A percentile compares a stretch with the other conserved stretches of the same genome.
These are phyloP conservation scores for Durusdinium trenchii DNA, from an alignment of 73 alveolate species.

Conservation along the genomic window DNA sequence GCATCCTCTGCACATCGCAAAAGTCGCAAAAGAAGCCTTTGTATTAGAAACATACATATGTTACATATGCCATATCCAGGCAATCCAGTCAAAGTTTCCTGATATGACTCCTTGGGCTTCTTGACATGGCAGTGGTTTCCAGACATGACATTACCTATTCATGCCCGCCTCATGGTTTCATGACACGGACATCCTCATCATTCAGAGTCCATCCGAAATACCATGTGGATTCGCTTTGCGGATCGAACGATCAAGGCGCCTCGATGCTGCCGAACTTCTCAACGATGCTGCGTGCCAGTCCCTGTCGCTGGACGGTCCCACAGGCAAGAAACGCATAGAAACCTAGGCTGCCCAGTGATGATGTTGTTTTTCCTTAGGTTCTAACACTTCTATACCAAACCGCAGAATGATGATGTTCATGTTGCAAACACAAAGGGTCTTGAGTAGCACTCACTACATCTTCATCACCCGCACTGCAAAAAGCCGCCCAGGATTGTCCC, in stretches of 20 bases:
- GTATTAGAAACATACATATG: too few species aligned
- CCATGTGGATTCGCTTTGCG: too few species aligned
- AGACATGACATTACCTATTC: too few species aligned
- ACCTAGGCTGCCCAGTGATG: neutral
- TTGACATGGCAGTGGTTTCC: too few species aligned
- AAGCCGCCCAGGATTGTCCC: too few species aligned
- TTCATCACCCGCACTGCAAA: neutral
- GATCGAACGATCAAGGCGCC: neutral
- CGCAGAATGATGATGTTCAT: neutral
- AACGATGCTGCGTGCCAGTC: conserved; percentile 69
- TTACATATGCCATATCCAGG: too few species aligned
- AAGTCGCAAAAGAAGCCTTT: too few species aligned
- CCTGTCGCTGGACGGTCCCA: conserved; percentile 39
- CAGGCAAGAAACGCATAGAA: neutral
- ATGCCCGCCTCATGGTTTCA: too few species aligned
- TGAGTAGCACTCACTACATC: neutral
- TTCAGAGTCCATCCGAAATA: too few species aligned
- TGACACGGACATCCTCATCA: too few species aligned
- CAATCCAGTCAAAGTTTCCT: too few species aligned
- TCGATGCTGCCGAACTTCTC: conserved; percentile 86
- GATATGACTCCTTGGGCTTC: too few species aligned
- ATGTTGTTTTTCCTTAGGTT: neutral
- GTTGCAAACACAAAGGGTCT: neutral
- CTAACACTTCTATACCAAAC: neutral
- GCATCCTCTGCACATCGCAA: conserved; percentile 45